These are phyloP conservation scores for Volvariella surrecta DNA, from an alignment of 1,284 basidiomycete species.

Conservation along the genomic window DNA sequence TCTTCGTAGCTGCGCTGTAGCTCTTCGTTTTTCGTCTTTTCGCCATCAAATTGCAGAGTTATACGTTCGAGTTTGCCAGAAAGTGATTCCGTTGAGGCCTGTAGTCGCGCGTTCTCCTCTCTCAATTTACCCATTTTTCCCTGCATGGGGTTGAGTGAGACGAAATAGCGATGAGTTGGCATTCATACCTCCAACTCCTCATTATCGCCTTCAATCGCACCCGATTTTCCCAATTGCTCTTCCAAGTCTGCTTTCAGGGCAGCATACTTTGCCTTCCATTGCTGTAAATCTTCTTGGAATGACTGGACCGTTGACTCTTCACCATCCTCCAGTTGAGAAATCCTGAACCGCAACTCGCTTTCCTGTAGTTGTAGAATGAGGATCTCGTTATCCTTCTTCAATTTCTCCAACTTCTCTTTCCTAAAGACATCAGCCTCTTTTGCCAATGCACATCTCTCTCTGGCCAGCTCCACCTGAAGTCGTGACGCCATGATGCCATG, in stretches of 20 bases:
- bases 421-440: conserved; percentile 43
- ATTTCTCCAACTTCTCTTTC: conserved; percentile 41
- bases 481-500: conserved; percentile 57
- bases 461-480: conserved; percentile 41
- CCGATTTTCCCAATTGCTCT: conserved; percentile 26
- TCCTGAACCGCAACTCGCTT: conserved; percentile 42
- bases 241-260: conserved; percentile 28
- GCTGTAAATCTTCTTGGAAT: conserved; percentile 20
- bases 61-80: conserved; percentile 46
- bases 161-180: not conserved
- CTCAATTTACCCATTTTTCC: conserved; percentile 34
- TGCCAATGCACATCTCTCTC: conserved; percentile 37
- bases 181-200: conserved; percentile 34
- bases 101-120: conserved; percentile 37
- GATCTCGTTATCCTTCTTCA: conserved; percentile 57
- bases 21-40: conserved; percentile 42
- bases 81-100: conserved; percentile 34
- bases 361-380: conserved; percentile 56
- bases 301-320: conserved; percentile 24
- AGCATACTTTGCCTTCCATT: conserved; percentile 24
- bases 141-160: conserved; percentile 17
- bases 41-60: conserved; percentile 46
- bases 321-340: conserved; percentile 37
- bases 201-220: conserved; percentile 28
- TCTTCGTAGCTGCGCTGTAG: conserved; percentile 49